Conservation (phyloP, 805 yeast species). For the Schwanniomyces sp. region DNA sequence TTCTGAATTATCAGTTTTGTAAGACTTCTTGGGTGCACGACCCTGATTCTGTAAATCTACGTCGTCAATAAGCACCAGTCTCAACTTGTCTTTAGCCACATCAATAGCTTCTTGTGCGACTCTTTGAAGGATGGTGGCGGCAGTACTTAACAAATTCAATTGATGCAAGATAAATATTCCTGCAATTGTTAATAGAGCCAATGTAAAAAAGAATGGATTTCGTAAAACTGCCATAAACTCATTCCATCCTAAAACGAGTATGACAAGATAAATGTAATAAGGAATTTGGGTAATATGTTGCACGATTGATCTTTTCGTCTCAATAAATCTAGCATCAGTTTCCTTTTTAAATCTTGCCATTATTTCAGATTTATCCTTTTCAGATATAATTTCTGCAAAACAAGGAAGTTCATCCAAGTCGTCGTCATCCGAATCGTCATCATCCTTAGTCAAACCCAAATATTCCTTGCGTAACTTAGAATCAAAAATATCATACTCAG, state of each 20-base stretch:
- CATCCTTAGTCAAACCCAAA: conserved; percentile 11
- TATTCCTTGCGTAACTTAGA: conserved; percentile 17
- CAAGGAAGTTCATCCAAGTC: conserved; percentile 31
- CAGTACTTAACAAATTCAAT: conserved; percentile 76
- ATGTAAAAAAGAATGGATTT: conserved; percentile 77
- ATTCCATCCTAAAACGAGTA: conserved; percentile 89
- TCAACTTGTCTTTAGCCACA: conserved; percentile 60
- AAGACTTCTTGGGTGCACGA: conserved; percentile 1
- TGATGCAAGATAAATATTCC: conserved; percentile 66
- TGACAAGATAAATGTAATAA: conserved; percentile 69
- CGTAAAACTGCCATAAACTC: conserved; percentile 86
- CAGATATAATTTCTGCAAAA: conserved; percentile 59
- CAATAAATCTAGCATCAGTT: conserved; percentile 77
- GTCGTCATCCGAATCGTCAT: conserved; percentile 22
- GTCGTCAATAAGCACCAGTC: conserved; percentile 59
- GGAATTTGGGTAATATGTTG: conserved; percentile 82
- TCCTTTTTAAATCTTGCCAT: conserved; percentile 65
- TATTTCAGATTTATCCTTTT: conserved; percentile 57
- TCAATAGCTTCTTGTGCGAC: conserved; percentile 56
- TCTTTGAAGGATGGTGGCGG: conserved; percentile 56
- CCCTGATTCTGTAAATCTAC: conserved; percentile 19
- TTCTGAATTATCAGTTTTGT: neutral
- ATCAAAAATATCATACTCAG: conserved; percentile 50
- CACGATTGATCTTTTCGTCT: conserved; percentile 84
- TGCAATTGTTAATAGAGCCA: conserved; percentile 57